Evolutionary conservation across 139 green algal species (phyloP).

Genomic region (Tetraselmis striata): DNA sequence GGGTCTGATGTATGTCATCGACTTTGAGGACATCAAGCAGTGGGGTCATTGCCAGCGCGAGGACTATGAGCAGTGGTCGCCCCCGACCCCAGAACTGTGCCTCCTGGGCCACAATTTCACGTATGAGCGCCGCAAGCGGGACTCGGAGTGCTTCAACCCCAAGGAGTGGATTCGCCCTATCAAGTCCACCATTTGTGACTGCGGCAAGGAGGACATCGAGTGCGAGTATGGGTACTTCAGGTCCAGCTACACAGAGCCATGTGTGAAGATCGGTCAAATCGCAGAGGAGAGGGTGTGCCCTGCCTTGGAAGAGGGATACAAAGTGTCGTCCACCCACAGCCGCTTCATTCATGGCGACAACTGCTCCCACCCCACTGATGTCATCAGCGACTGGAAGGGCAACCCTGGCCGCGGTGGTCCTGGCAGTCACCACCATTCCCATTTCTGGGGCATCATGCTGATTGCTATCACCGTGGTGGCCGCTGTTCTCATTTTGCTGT

Average conservation of each 20-base stretch:
- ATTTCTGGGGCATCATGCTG: not conserved
- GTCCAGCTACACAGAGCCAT: not conserved
- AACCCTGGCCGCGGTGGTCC: not conserved
- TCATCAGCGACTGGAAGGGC: not conserved
- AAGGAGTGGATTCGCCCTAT: not conserved
- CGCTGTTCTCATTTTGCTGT: not conserved
- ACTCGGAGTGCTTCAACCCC: slow-evolving; percentile 6
- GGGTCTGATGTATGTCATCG: slow-evolving; percentile 2
- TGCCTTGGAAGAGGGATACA: not conserved
- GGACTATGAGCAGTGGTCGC: not conserved
- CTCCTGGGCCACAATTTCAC: slow-evolving; percentile 4
- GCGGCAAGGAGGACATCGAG: slow-evolving; percentile 2
- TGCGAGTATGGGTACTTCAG: slow-evolving; percentile 9
- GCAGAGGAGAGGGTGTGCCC: not conserved
- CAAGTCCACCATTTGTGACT: not conserved
- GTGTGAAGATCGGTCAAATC: not conserved
- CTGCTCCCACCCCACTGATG: not conserved
- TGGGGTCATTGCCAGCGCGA: slow-evolving; percentile 7
- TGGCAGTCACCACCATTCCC: not conserved
- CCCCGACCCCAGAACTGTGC: slow-evolving; percentile 3
- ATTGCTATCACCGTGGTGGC: not conserved
- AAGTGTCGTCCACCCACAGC: not conserved
- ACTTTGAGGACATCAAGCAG: slow-evolving; percentile 8
- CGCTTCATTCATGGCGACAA: not conserved
- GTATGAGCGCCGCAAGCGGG: slow-evolving; percentile 6